Conservation (phyloP, 345 rosid genomes). For the Euphorbia pulcherrima region DNA sequence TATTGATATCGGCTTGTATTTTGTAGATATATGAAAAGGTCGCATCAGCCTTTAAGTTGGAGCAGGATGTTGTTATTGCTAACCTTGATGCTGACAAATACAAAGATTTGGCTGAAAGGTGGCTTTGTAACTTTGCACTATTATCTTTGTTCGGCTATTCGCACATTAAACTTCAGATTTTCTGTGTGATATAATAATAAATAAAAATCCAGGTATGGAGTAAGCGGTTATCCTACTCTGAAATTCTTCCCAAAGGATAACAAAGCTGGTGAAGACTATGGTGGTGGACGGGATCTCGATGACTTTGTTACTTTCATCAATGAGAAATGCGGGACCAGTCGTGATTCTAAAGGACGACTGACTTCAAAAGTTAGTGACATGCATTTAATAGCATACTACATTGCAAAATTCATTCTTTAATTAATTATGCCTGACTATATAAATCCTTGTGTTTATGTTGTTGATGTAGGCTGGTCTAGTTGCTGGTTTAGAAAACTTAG, state of each 20-base stretch:
- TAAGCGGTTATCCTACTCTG: constrained; percentile 87
- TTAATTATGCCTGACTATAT: not conserved
- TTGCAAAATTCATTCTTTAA: not conserved
- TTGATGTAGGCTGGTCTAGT: constrained; percentile 73
- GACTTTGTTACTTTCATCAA: constrained; percentile 90
- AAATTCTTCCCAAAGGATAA: constrained; percentile 85
- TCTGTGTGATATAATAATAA: not conserved
- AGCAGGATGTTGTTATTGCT: constrained; percentile 79
- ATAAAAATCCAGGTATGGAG: constrained; percentile 59
- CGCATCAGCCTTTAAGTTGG: constrained; percentile 71
- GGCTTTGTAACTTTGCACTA: constrained; percentile 21
- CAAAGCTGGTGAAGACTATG: constrained; percentile 94
- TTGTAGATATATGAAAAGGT: constrained; percentile 80
- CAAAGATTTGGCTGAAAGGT: constrained; percentile 79
- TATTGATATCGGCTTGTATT: not conserved
- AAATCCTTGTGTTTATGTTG: not conserved
- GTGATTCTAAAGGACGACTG: constrained; percentile 82
- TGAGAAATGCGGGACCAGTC: constrained; percentile 72
- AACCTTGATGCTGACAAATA: constrained; percentile 87
- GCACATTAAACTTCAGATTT: not conserved
- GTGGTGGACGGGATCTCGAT: constrained; percentile 83
- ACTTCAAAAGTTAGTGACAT: constrained; percentile 57
- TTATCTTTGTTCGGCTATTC: not conserved
- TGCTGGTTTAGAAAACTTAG: constrained; percentile 65
- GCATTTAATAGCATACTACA: not conserved